Base-by-base conservation (phyloP, 306 rosid genomes). In the Arachis hypogaea region DNA sequence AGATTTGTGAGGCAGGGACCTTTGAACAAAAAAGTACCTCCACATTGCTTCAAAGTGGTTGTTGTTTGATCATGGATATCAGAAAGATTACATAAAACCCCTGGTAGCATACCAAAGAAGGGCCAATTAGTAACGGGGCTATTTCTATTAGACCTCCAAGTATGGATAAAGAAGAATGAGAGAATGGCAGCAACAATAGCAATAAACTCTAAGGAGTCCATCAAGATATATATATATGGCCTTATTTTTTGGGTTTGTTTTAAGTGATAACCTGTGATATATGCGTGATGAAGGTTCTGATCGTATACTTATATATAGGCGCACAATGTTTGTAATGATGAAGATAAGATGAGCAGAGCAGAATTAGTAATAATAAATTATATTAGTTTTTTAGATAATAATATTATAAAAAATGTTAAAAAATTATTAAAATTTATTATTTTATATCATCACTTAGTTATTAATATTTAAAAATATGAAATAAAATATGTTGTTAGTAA, bases 1-100 rank as follows among this genome's bases (percentile, higher is more conserved):
- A 63, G 41, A 28, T 59, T 16, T 4, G 78, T 22, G 5, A 74
- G 81, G 78, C 72, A 77, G 3, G 74, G 74, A 51, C 85, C 83
- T 5, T 10, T 30, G 61, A 80, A 33, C 36, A n/a, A 33, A 6
- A 45, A 4, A 0, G 79, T 77, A 0, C 75, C 75, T 0, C 68
- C 72, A 1, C 42, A 5, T 3, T 7, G 41, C 30, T 28, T 63
- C 12, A 81, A 18, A 50, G 59, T 2, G 7, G 51, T 50, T 9
- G 72, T 60, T 22, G 7, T 22, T n/a, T 10, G 71, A 11, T 60
- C 82, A 57, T 62, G 71, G 44, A 77, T 29, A 1, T 16, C 65
- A 50, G 45, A 10, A 3, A 22, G 1, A 22, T 77, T 73, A 1
- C 9, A 12, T 0, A 82, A 44, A 7, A 62, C 1, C 3, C 0